Base-by-base conservation (phyloP, 1,284 basidiomycete genomes). In the Ustilago esculenta region DNA sequence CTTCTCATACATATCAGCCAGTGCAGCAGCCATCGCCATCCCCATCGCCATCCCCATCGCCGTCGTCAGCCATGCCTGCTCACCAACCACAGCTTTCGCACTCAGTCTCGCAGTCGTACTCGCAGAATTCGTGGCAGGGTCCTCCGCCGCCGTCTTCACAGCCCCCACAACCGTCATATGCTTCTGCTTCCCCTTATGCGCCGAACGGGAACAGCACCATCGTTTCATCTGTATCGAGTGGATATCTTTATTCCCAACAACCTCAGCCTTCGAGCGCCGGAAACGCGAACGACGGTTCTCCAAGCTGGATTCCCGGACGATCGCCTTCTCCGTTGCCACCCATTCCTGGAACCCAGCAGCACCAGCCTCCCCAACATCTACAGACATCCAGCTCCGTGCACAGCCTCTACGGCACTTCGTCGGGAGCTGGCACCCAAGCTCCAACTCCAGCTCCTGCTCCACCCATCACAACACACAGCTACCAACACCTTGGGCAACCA, bases 11-110 rank as follows among this genome's bases (percentile, higher is more conserved):
- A 30, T 66, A 64, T 30, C 61, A 60, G 25, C 47, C 55, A 3
- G 45, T 42, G 10, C 59, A 59, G 33, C 59, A 64, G 30, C 55
- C 67, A 4, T 59, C 55, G 4, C 60, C 60, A 11, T 51, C 66
- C 3, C 66, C 66, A 1, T n/a, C n/a, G n/a, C n/a, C n/a, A n/a
- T n/a, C n/a, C n/a, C 60, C 67, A 5, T 59, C 60, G 6, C 60
- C 60, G 15, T 52, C 67, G 3, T 59, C 66, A 1, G 25, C 44
- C 33, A 5, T 18, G 7, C 21, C 23, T 20, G 11, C 33, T 1
- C 52, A 55, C 14, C 48, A 51, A 14, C 48, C 33, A 11, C 60
- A 57, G 41, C 53, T 34, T 20, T 25, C 49, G n/a, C 42, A 53
- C 10, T 36, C 39, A 15, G 42, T 45, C 21, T 18, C 37, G 8